Conservation (phyloP, 495 filamentous ascomycete genomes). For the Saxispiralis lemnorum region DNA sequence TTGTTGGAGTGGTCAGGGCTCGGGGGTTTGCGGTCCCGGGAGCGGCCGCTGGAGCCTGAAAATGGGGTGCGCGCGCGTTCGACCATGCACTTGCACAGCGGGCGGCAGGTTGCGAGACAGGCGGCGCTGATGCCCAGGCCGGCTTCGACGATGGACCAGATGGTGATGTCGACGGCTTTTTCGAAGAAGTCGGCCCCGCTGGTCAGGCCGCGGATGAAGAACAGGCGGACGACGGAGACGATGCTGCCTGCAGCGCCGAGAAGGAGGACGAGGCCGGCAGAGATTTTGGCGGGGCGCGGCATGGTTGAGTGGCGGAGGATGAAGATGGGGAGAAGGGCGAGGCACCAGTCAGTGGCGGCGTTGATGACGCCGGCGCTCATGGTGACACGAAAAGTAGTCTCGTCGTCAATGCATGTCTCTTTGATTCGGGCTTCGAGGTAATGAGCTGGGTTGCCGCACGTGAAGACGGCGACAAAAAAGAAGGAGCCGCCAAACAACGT, state of each 20-base stretch:
- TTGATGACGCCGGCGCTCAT: slow-evolving; percentile 17
- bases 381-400: neutral
- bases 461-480: slow-evolving; percentile 20
- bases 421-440: slow-evolving; percentile 14
- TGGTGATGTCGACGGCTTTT: slow-evolving; percentile 18
- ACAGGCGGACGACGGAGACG: slow-evolving; percentile 19
- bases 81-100: slow-evolving; percentile 14
- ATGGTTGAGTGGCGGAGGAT: slow-evolving; percentile 20
- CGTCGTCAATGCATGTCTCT: slow-evolving; percentile 9
- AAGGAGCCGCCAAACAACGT: slow-evolving; percentile 12
- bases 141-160: slow-evolving; percentile 21
- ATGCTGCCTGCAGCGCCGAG: slow-evolving; percentile 18
- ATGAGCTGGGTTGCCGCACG: slow-evolving; percentile 17
- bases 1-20: too few relatives aligned
- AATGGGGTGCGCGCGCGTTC: neutral
- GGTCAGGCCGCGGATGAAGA: slow-evolving; percentile 16
- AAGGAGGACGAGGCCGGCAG: slow-evolving; percentile 20
- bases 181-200: slow-evolving; percentile 21
- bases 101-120: slow-evolving; percentile 19
- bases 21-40: neutral
- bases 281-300: slow-evolving; percentile 18
- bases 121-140: slow-evolving; percentile 21
- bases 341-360: slow-evolving; percentile 17
- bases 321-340: slow-evolving; percentile 19
- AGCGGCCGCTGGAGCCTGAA: neutral